Evolutionary conservation across 495 filamentous ascomycete genomes (phyloP).

Genomic region (Aspergillus nanangensis): DNA sequence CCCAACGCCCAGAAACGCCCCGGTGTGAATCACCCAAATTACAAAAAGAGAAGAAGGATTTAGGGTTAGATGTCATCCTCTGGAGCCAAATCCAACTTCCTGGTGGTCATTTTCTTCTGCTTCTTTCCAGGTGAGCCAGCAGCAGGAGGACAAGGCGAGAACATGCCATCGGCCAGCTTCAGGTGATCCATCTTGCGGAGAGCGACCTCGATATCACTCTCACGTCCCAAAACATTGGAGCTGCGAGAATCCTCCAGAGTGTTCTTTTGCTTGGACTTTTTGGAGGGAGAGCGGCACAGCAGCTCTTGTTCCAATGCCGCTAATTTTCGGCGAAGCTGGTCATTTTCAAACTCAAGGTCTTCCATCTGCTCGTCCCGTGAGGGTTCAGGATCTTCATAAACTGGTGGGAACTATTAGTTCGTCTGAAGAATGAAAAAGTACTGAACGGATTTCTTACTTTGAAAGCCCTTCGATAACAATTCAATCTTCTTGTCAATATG

Average conservation of each 20-base stretch:
- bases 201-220: conserved; percentile 41
- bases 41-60: neutral
- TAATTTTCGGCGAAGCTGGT: conserved; percentile 39
- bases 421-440: neutral
- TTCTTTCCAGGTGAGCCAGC: conserved; percentile 37
- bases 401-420: conserved; percentile 19
- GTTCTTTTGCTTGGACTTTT: conserved; percentile 31
- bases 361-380: conserved; percentile 28
- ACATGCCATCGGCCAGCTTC: conserved; percentile 38
- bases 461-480: conserved; percentile 68
- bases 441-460: conserved; percentile 27
- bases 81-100: conserved; percentile 54
- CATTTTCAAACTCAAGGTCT: conserved; percentile 46
- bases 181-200: conserved; percentile 40
- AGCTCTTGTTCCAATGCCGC: conserved; percentile 45
- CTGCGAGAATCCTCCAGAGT: conserved; percentile 18
- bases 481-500: conserved; percentile 90
- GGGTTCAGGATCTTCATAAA: conserved; percentile 44
- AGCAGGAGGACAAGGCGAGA: conserved; percentile 21
- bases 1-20: too few species aligned
- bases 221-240: conserved; percentile 29
- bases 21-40: too few species aligned
- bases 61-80: conserved; percentile 46
- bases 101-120: conserved; percentile 47
- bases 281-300: conserved; percentile 41